Evolutionary conservation across 495 filamentous ascomycete species (phyloP), one percentile per base, ranked within the genome.

Genomic region (Annulohypoxylon maeteangense): DNA sequence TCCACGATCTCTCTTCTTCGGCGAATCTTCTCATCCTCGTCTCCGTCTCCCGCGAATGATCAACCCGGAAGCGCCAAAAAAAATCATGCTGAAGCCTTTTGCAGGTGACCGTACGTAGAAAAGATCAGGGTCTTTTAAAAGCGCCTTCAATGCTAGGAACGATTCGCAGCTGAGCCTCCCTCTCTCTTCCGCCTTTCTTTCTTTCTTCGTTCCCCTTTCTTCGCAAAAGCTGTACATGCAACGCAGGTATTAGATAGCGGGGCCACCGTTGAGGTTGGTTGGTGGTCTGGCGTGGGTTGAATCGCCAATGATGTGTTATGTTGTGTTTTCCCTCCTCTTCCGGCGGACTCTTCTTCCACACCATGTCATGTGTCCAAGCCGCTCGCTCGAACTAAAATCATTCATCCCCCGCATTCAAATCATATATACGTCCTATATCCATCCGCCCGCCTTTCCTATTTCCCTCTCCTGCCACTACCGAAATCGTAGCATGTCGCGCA

Each of bases 31-130:
- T 61, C 23, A 1, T 47, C 40, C n/a, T 16, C 45, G 44, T 63
- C 44, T 50, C 14, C 51, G 4, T 56, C 42, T 45, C 32, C 29
- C 54, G 20, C 4, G 36, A 36, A 48, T 27, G 36, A 68, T 61
- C 36, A 56, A 61, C 23, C 47, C 20, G 50, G 31, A 61, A 61
- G 64, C 69, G 63, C 69, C 64, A 23, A 16, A 22, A 22, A 56
- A 61, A 72, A 31, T 55, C 55, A 68, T 72, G 70, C 65, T 68
- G 38, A 68, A 51, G 14, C 64, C 59, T 55, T 72, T 72, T 55
- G 12, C 50, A 47, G 59, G 59, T 55, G 44, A 65, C 47, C 59
- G 3, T 47, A 44, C 29, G 53, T 1, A 40, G 10, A 62, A 67
- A 67, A 58, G n/a, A 40, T 40, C 16, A 29, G 22, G 20, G 16